Conservation (phyloP, 768 basidiomycete genomes). For the Postia placenta region DNA sequence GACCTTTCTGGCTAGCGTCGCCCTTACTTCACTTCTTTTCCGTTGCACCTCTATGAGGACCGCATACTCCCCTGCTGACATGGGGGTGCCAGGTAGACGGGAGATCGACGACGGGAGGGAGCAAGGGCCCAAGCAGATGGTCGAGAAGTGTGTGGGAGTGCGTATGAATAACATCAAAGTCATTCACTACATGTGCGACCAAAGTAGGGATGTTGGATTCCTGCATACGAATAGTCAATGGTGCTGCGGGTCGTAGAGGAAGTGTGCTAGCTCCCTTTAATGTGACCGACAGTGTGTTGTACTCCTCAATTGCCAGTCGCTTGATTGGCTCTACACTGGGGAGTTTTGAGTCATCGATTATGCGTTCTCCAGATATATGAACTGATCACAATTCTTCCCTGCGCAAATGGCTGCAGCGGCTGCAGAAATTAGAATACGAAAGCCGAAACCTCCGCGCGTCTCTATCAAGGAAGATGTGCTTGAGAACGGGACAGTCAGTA, state of each 20-base stretch:
- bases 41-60: conserved; percentile 33
- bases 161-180: conserved; percentile 63
- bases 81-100: conserved; percentile 24
- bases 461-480: conserved; percentile 44
- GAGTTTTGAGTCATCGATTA: not conserved
- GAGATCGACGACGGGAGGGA: conserved; percentile 44
- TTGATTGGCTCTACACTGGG: conserved; percentile 42
- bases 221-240: conserved; percentile 29
- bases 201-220: conserved; percentile 62
- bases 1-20: conserved; percentile 38
- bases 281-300: conserved; percentile 57
- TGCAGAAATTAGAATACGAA: conserved; percentile 71
- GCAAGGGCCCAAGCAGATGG: conserved; percentile 53
- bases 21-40: conserved; percentile 35
- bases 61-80: conserved; percentile 38
- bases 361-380: not conserved
- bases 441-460: conserved; percentile 58
- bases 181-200: conserved; percentile 70
- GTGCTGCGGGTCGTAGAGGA: not conserved
- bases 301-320: conserved; percentile 47
- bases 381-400: conserved; percentile 57
- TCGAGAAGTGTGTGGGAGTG: conserved; percentile 70
- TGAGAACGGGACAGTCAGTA: conserved; percentile 36
- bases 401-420: conserved; percentile 61
- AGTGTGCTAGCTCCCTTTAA: conserved; percentile 31